Percentiles rank a stretch among this genome's conserved stretches.
phyloP scores from a whole-genome alignment of 805 yeast species.

The Saturnispora sanitii region DNA sequence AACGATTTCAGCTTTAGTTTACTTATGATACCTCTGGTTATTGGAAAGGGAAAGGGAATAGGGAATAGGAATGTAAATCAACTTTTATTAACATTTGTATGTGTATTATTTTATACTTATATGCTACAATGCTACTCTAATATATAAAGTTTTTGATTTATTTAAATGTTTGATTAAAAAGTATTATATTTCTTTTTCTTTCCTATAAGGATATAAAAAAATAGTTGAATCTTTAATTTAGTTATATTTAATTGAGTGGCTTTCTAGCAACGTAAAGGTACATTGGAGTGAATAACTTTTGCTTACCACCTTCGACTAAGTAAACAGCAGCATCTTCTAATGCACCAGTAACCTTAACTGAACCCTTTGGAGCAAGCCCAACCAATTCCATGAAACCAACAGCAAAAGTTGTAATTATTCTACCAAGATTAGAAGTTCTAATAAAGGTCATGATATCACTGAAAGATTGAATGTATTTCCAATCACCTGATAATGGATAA shows the following conservation, averaged over 20 bases:
- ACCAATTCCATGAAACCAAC: conserved; percentile 76
- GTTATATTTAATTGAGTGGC: conserved; percentile 37
- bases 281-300: conserved; percentile 94
- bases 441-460: conserved; percentile 73
- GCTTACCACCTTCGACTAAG: conserved; percentile 85
- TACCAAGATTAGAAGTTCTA: conserved; percentile 83
- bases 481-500: conserved; percentile 91
- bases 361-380: conserved; percentile 90
- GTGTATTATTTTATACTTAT: too few species aligned
- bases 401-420: conserved; percentile 70
- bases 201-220: background rate
- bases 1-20: too few species aligned
- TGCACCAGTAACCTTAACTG: conserved; percentile 80
- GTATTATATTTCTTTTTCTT: too few species aligned
- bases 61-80: too few species aligned
- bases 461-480: conserved; percentile 73
- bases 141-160: too few species aligned
- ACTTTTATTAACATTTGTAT: too few species aligned
- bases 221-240: background rate
- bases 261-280: conserved; percentile 84
- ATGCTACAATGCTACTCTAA: too few species aligned
- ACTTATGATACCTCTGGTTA: too few species aligned
- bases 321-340: conserved; percentile 96
- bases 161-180: too few species aligned
- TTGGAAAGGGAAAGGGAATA: too few species aligned